Conservation (phyloP, 2,329 filamentous ascomycete species). For the Paraphaeosphaeria sporulosa region DNA sequence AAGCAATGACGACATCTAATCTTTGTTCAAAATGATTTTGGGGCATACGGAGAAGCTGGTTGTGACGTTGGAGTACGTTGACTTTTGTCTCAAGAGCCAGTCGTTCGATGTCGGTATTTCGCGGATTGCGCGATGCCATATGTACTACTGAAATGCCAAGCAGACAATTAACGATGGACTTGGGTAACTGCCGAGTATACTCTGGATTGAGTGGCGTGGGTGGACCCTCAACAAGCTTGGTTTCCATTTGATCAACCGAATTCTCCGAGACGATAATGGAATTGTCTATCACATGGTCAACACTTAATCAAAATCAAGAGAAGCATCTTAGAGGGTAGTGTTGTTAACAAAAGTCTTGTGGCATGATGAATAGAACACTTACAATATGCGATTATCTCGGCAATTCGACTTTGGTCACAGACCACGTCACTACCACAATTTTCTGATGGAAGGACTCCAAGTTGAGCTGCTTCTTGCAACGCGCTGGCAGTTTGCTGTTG, state of each 20-base stretch:
- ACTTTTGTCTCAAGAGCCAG: conserved; percentile 32
- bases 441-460: conserved; percentile 20
- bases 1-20: conserved; percentile 27
- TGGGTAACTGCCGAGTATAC: conserved; percentile 21
- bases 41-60: conserved; percentile 21
- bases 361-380: conserved; percentile 12
- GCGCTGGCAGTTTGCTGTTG: conserved; percentile 20
- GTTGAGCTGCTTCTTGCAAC: conserved; percentile 23
- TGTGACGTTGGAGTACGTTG: conserved; percentile 28
- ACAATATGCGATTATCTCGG: conserved; percentile 28
- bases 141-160: conserved; percentile 32
- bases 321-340: neutral
- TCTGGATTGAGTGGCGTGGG: conserved; percentile 24
- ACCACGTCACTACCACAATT: conserved; percentile 14
- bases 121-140: conserved; percentile 28
- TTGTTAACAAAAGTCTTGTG: neutral
- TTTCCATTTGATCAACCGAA: conserved; percentile 12
- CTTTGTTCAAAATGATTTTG: conserved; percentile 18
- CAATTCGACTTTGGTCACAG: conserved; percentile 10
- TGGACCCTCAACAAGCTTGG: conserved; percentile 16
- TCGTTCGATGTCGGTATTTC: conserved; percentile 20
- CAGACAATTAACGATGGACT: conserved; percentile 28
- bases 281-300: conserved; percentile 22
- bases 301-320: neutral
- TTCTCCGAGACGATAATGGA: conserved; percentile 20